Evolutionary conservation across 768 basidiomycete genomes (phyloP), one percentile per base, ranked within the genome.

Genomic region (Lactifluus echinatus): DNA sequence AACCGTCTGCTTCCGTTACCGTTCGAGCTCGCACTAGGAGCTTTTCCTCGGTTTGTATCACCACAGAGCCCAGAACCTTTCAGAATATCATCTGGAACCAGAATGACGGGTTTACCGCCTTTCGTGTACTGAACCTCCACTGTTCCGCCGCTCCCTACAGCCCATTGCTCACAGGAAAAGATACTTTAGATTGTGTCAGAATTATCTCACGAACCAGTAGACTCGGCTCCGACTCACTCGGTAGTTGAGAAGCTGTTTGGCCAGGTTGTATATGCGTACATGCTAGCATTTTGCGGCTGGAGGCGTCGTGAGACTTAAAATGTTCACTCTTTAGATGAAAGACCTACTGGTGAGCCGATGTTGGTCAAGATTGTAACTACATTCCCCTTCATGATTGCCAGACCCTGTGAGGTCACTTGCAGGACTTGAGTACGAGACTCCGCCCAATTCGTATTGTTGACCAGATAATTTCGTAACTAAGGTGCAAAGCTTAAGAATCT

Each of bases 301-400:
- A 51, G 40, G 28, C 26, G 26, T 10, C 4, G 21, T 55, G 26
- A 39, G 36, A 21, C 19, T 31, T 23, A 45, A 36, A 19, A 4
- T 47, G 21, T 14, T 33, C 5, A 14, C 28, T 42, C 19, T 34
- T 21, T 26, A n/a, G 54, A 19, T 46, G 21, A 26, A 43, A 23
- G 40, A 45, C 77, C 54, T 66, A 87, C 85, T 21, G 85, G 84
- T 53, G 85, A 85, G 31, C 86, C 88, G 58, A 88, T 80, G 69
- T 84, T 87, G 23, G 85, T 89, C 60, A 84, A 60, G 39, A 89
- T 69, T 12, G 80, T 75, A 48, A 87, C 71, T 10, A 86, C 77
- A 19, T 73, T 65, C 12, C 84, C 85, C 64, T 86, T 88, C 71
- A 79, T 76, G 58, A 89, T 70, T 17, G 79, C 82, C n/a, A 89